These are phyloP conservation scores for Phytophthora idaei DNA, from an alignment of 352 stramenopile genomes.

Conservation along the genomic window DNA sequence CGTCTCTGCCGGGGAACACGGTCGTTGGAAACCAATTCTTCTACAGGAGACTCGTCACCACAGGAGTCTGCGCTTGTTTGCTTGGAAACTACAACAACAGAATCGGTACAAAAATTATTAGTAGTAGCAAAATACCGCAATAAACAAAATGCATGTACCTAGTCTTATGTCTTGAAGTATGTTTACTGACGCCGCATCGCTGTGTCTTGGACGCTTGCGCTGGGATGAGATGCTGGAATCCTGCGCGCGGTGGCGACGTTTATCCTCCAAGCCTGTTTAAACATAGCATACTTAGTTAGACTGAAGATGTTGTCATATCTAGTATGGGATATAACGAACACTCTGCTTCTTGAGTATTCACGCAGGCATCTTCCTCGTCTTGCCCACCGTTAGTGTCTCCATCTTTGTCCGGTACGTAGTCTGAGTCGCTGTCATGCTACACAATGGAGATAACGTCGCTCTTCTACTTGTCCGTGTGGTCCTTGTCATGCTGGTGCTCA, in stretches of 20 bases:
- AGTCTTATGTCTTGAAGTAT: background rate
- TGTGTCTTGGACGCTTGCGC: background rate
- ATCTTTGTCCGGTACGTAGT: background rate
- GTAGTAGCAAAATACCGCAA: background rate
- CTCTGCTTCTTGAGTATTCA: background rate
- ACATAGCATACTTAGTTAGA: background rate
- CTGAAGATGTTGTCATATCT: background rate
- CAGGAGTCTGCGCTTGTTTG: no score
- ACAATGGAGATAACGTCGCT: background rate
- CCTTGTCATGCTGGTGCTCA: background rate
- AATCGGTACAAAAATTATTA: background rate
- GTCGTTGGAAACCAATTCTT: no score
- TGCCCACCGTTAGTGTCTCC: no score
- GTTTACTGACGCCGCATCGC: background rate
- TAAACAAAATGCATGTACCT: background rate
- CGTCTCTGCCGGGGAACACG: no score
- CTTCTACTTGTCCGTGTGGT: background rate
- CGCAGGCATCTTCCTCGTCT: no score
- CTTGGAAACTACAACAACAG: no score
- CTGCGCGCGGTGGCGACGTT: background rate
- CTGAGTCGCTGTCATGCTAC: background rate
- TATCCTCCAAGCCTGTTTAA: background rate
- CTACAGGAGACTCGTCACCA: no score
- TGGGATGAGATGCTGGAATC: background rate
- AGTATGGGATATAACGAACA: background rate